Conservation (phyloP, 2,329 filamentous ascomycete genomes). For the Aspergillus pseudonomiae region DNA sequence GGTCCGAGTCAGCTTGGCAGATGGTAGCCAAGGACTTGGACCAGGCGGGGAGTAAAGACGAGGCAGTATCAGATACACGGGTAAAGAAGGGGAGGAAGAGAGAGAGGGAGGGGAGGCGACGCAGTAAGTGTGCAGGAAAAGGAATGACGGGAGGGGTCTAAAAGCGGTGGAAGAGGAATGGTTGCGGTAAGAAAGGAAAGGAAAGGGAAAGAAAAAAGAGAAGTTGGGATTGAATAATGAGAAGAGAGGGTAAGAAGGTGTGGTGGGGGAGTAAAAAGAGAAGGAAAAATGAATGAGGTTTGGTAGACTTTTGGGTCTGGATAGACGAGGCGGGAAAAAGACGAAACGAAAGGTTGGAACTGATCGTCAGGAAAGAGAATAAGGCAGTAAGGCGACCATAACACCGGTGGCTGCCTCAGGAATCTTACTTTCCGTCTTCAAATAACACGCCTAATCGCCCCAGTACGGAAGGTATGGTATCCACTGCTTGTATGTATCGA, state of each 20-base stretch:
- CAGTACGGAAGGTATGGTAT: conserved; percentile 1
- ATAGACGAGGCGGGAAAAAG: conserved; percentile 24
- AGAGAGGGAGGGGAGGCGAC: conserved; percentile 10
- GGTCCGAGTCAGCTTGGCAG: conserved; percentile 53
- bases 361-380: conserved; percentile 22
- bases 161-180: conserved; percentile 15
- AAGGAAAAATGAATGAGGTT: conserved; percentile 25
- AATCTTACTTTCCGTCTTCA: conserved; percentile 1
- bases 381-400: conserved; percentile 19
- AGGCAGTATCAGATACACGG: conserved; percentile 20
- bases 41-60: conserved; percentile 38
- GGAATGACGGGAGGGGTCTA: conserved; percentile 14
- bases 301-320: conserved; percentile 25
- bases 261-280: conserved; percentile 18
- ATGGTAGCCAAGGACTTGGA: conserved; percentile 51
- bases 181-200: conserved; percentile 14
- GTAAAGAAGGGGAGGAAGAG: conserved; percentile 12
- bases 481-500: background rate
- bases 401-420: conserved; percentile 16
- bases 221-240: conserved; percentile 10
- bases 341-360: conserved; percentile 23
- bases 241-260: conserved; percentile 19
- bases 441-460: background rate
- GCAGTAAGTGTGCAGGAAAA: conserved; percentile 14
- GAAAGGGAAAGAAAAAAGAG: conserved; percentile 11